Evolutionary conservation across 805 yeast genomes (phyloP).

Genomic region (Candida ovalis): DNA sequence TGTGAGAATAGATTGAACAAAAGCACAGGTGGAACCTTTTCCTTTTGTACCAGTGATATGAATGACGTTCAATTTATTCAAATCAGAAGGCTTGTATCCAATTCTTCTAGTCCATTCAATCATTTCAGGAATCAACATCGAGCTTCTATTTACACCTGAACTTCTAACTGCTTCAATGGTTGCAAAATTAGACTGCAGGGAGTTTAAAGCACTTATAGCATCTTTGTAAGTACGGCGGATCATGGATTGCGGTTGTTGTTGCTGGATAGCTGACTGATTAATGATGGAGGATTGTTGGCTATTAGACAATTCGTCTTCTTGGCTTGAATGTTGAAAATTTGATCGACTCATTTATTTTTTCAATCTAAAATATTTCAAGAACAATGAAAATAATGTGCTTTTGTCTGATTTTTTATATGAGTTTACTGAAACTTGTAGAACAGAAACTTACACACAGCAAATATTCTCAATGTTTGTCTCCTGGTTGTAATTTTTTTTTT

Average conservation of each 20-base stretch:
- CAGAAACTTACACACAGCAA: too few species aligned
- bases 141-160: slow-evolving; percentile 59
- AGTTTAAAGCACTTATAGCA: slow-evolving; percentile 81
- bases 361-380: not conserved
- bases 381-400: not conserved
- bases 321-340: not conserved
- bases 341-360: not conserved
- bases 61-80: slow-evolving; percentile 70
- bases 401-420: too few species aligned
- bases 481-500: too few species aligned
- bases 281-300: not conserved
- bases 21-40: slow-evolving; percentile 97
- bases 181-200: slow-evolving; percentile 87
- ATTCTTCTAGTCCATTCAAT: slow-evolving; percentile 69
- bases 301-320: not conserved
- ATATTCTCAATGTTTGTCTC: too few species aligned
- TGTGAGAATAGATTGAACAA: slow-evolving; percentile 71
- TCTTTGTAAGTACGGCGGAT: slow-evolving; percentile 42
- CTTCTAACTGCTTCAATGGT: slow-evolving; percentile 78
- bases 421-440: too few species aligned
- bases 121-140: slow-evolving; percentile 80
- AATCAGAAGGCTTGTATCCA: slow-evolving; percentile 63
- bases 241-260: slow-evolving; percentile 14
- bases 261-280: not conserved
- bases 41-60: slow-evolving; percentile 99